Base-by-base conservation (phyloP, 176 grass and related monocot genomes). In the Hordeum vulgare region DNA sequence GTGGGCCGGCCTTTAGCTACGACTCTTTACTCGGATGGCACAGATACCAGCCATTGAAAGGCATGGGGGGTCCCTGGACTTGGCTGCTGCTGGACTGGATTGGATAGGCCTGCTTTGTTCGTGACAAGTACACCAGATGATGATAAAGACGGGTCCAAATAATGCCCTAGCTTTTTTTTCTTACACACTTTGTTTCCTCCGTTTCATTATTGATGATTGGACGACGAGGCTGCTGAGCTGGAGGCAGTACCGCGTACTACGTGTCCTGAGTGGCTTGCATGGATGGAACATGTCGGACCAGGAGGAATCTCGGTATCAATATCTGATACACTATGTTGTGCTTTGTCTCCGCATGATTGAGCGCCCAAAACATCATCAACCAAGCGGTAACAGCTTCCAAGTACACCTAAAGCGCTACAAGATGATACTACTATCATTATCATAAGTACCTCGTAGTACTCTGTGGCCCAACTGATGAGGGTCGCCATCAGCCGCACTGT, bases 61-160 rank as follows among this genome's bases (percentile, higher is more conserved):
- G 20, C 34, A 9, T 41, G 66, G 44, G 66, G 44, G 60, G 45
- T 59, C 66, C 42, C 11, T 26, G 34, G n/a, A n/a, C n/a, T n/a
- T n/a, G n/a, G n/a, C n/a, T 4, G 71, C 17, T 33, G 25, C 3
- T 71, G 39, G 70, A 39, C 3, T 71, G 39, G 70, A 39, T 42
- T 65, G 76, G 76, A 49, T 53, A 12, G 35, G 11, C 21, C 21
- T 76, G 36, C 71, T 57, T 44, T 81, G 51, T 51, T 31, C 0
- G 37, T 44, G n/a, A n/a, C 78, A 88, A 77, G 66, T 72, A 81
- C 87, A 75, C 15, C 77, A 76, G 71, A 78, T 66, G 73, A 61
- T 78, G 65, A 44, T 36, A 72, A 83, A 33, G 33, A 53, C 83
- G 9, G 5, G 0, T 18, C n/a, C 61, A 61, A 68, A 65, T 71